Conservation (phyloP, 352 stramenopile species). For the Vaucheria bursata region DNA sequence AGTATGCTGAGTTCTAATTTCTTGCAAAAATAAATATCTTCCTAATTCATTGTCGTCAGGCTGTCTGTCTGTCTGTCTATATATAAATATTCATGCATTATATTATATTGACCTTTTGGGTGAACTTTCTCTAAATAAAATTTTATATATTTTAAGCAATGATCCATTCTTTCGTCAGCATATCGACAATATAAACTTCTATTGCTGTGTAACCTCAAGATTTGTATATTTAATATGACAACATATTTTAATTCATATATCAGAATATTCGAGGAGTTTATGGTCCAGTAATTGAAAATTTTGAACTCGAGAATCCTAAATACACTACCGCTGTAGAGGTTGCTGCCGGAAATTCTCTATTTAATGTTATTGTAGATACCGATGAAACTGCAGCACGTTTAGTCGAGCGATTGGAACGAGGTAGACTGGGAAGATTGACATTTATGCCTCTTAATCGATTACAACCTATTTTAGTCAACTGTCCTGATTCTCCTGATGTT, state of each 20-base stretch:
- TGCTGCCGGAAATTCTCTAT: constrained; percentile 85
- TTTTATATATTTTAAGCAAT: no score
- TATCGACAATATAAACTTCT: no score
- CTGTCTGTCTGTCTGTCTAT: no score
- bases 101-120: no score
- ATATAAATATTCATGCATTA: no score
- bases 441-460: constrained; percentile 80
- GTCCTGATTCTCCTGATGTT: constrained; percentile 37
- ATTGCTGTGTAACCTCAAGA: neutral
- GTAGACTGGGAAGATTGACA: constrained; percentile 86
- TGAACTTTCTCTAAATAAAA: no score
- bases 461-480: constrained; percentile 6
- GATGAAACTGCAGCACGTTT: constrained; percentile 86
- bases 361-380: constrained; percentile 97
- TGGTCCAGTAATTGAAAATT: constrained; percentile 91
- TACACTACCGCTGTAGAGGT: constrained; percentile 87
- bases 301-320: constrained; percentile 61
- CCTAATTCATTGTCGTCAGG: no score
- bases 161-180: no score
- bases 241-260: no score
- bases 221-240: neutral
- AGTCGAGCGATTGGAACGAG: constrained; percentile 83
- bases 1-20: no score
- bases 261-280: constrained; percentile 68
- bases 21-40: no score